Evolutionary conservation across 305 asterid genomes (phyloP).

Genomic region (Solanum hybrid): DNA sequence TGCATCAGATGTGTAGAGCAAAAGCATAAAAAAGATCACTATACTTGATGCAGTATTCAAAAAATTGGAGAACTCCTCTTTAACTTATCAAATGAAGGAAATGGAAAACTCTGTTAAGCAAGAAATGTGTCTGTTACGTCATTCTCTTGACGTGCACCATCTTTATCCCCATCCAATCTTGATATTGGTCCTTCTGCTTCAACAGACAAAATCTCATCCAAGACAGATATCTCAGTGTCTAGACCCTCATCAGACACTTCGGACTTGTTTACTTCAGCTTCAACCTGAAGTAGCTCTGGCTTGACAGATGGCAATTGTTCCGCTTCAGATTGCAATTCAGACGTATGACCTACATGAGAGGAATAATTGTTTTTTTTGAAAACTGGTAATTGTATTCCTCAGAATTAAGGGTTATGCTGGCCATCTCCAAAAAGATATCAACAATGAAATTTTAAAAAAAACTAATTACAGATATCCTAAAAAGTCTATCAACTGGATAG

Average conservation of each 20-base stretch:
- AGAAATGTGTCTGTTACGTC: conserved; percentile 32
- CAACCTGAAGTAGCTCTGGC: conserved; percentile 31
- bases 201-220: conserved; percentile 71
- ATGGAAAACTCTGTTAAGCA: background rate
- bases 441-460: background rate
- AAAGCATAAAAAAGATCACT: conserved; percentile 1
- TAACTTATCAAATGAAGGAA: background rate
- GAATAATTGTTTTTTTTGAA: background rate
- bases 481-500: background rate
- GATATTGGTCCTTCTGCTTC: conserved; percentile 34
- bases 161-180: conserved; percentile 36
- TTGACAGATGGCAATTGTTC: conserved; percentile 25
- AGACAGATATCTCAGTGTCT: conserved; percentile 35
- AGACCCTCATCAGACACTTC: conserved; percentile 27
- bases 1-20: conserved; percentile 21
- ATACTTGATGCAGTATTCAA: background rate
- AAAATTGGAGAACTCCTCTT: background rate
- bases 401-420: background rate
- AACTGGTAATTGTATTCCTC: background rate
- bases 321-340: conserved; percentile 29
- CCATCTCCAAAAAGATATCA: background rate
- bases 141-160: conserved; percentile 34
- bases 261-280: conserved; percentile 32
- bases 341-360: conserved; percentile 25
- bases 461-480: background rate